Percentiles rank a stretch among this genome's conserved stretches.
These are phyloP conservation scores for Echinosophora koreensis DNA, from an alignment of 306 rosid genomes.

Conservation along the genomic window DNA sequence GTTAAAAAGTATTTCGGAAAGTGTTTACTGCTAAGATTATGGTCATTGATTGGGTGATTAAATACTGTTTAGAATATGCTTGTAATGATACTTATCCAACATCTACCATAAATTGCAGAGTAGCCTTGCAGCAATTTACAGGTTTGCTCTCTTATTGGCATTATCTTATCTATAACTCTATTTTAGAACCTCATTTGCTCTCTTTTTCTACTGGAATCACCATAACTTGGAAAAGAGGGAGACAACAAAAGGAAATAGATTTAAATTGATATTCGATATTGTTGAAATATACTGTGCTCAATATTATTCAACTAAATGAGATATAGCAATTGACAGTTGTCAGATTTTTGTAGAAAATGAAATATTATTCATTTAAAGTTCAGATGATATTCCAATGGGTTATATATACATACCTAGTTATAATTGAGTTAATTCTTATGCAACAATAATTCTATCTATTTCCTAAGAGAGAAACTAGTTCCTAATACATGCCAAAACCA, in stretches of 20 bases:
- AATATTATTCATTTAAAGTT: too few relatives aligned
- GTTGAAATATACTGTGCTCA: not conserved
- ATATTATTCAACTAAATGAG: not conserved
- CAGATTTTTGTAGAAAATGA: too few relatives aligned
- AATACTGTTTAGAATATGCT: not conserved
- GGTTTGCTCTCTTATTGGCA: not conserved
- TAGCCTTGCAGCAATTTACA: slow-evolving; percentile 10
- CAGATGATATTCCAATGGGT: too few relatives aligned
- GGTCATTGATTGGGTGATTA: not conserved
- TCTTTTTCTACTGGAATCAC: not conserved
- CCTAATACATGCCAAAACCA: not conserved
- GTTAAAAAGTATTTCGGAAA: slow-evolving; percentile 28
- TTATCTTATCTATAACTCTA: not conserved
- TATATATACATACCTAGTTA: too few relatives aligned
- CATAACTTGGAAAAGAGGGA: slow-evolving; percentile 17
- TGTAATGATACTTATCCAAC: not conserved
- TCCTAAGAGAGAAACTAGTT: too few relatives aligned
- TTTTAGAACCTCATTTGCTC: not conserved
- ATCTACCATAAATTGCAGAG: not conserved
- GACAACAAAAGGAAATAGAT: not conserved
- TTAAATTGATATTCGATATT: not conserved
- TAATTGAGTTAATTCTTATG: too few relatives aligned
- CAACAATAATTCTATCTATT: too few relatives aligned
- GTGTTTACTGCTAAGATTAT: not conserved
- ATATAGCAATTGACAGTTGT: not conserved